Percentiles rank a stretch among this genome's conserved stretches.
phyloP scores from a whole-genome alignment of 305 asterid genomes.

The Fraxinus sp. region DNA sequence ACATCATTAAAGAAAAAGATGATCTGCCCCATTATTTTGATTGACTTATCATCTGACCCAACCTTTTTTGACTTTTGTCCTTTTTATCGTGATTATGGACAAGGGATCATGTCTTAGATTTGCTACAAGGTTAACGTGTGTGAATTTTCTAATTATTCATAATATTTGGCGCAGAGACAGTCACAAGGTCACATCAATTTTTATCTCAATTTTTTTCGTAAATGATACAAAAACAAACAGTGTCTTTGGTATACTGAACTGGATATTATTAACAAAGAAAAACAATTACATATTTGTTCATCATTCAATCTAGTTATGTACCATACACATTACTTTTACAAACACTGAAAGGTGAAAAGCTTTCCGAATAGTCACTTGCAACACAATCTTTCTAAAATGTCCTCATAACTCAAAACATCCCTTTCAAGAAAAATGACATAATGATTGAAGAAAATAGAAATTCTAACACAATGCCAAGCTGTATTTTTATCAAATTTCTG shows the following conservation, averaged over 20 bases:
- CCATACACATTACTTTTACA: background rate
- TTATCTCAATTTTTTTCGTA: background rate
- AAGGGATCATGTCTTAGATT: background rate
- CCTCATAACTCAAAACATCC: background rate
- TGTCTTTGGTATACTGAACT: background rate
- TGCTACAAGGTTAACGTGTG: background rate
- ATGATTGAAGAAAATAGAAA: background rate
- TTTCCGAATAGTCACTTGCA: background rate
- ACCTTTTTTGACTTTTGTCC: background rate
- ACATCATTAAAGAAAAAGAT: background rate
- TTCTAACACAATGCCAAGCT: background rate
- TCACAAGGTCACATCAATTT: background rate
- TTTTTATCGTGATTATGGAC: background rate
- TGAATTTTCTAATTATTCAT: background rate
- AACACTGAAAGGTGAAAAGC: background rate
- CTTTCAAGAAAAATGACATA: background rate
- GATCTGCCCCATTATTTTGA: background rate
- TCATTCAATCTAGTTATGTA: background rate
- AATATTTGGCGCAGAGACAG: background rate
- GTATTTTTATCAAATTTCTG: background rate
- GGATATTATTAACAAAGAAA: background rate
- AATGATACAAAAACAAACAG: background rate
- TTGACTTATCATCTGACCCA: background rate
- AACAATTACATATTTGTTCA: background rate
- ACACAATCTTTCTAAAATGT: background rate